Evolutionary conservation across 176 grass and related monocot genomes (phyloP), one percentile per base, ranked within the genome.

Genomic region (Musa troglodytarum): DNA sequence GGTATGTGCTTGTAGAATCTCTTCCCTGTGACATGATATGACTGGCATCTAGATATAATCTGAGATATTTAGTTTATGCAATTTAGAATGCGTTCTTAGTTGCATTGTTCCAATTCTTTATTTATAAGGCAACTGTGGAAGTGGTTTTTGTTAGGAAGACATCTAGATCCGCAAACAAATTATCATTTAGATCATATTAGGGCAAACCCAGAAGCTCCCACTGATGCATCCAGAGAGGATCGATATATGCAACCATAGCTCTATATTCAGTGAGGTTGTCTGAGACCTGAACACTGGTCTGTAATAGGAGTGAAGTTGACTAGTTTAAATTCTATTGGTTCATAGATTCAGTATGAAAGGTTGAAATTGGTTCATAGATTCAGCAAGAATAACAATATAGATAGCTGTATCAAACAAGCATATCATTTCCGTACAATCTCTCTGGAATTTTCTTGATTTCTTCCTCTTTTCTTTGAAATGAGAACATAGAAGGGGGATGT

Each of bases 1-100:
- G 90, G 95, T 99, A 50, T 69, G 72, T 63, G 69, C 29, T 53
- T 52, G 49, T 51, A 51, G 10, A 52, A 25, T 65, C 59, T 77
- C 61, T 50, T 65, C 43, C 23, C 58, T 10, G 12, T 57, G 55
- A 57, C 55, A 57, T 16, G 17, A 57, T 57, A 57, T 43, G 17
- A 16, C 3, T 57, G 55, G 55, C 57, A 61, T 61, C 57, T 70
- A 20, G 17, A 70, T n/a, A 10, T 51, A n/a, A 52, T 68, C 43
- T 20, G 11, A 51, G 2, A 10, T 11, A 8, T 50, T 70, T 50
- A 10, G 2, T 50, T 19, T 70, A 7, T 70, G 68, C 68, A 50
- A 50, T 20, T 10, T 70, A 21, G 34, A 51, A 70, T 10, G 17
- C 2, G 65, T 9, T 17, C 29, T 16, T 51, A 52, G 16, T 43